phyloP scores from a whole-genome alignment of 2,329 filamentous ascomycete species.

The Penicillium sumatraense region DNA sequence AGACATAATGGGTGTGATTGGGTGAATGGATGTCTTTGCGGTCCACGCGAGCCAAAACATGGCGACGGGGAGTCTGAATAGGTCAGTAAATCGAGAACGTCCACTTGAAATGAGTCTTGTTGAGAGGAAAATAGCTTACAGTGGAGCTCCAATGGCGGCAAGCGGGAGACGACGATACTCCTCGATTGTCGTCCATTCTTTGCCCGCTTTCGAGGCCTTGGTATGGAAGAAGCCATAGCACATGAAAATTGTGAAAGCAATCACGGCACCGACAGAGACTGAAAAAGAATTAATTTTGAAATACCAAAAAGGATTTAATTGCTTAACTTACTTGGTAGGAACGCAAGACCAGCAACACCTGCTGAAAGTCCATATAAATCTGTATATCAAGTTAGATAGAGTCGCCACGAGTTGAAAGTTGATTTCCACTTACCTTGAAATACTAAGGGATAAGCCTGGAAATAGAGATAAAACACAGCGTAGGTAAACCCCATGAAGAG shows the following conservation, averaged over 20 bases:
- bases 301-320: neutral
- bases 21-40: slow-evolving; percentile 17
- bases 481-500: slow-evolving; percentile 72
- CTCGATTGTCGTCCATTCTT: slow-evolving; percentile 60
- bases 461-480: slow-evolving; percentile 70
- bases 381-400: slow-evolving; percentile 52
- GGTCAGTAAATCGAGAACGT: neutral
- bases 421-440: slow-evolving; percentile 54
- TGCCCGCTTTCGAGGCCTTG: slow-evolving; percentile 52
- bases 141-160: slow-evolving; percentile 69
- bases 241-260: slow-evolving; percentile 65
- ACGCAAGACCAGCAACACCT: slow-evolving; percentile 34
- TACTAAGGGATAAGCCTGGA: slow-evolving; percentile 72
- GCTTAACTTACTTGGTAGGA: slow-evolving; percentile 30
- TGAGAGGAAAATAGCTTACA: neutral
- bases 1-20: slow-evolving; percentile 56
- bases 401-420: too few relatives aligned
- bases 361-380: slow-evolving; percentile 35
- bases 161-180: slow-evolving; percentile 71
- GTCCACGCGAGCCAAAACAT: slow-evolving; percentile 53
- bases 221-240: slow-evolving; percentile 64
- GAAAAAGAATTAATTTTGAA: neutral
- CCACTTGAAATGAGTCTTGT: neutral
- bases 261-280: slow-evolving; percentile 62
- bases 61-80: slow-evolving; percentile 48